Evolutionary conservation across 352 stramenopile genomes (phyloP).

Genomic region (Phytophthora pini): DNA sequence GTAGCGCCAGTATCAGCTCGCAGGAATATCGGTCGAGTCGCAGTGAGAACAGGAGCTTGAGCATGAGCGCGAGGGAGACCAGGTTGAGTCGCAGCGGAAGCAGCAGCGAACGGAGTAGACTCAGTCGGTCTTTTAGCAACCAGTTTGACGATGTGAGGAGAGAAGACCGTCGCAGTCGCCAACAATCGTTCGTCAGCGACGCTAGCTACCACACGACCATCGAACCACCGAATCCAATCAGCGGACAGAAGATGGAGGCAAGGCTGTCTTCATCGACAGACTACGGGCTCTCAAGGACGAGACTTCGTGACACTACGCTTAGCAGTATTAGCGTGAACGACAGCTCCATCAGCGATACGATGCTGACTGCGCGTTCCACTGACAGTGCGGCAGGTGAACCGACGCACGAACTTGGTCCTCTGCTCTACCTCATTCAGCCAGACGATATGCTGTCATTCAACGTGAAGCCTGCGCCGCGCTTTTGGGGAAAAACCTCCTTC

Average conservation of each 20-base stretch:
- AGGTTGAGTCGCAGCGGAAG: constrained; percentile 24
- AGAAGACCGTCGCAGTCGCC: constrained; percentile 15
- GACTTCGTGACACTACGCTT: constrained; percentile 22
- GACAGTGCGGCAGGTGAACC: constrained; percentile 10
- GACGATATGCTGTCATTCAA: constrained; percentile 51
- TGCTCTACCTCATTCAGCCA: constrained; percentile 57
- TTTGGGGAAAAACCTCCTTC: constrained; percentile 50
- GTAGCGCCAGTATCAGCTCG: constrained; percentile 28
- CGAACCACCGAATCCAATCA: constrained; percentile 10
- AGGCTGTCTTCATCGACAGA: constrained; percentile 18
- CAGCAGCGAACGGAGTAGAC: constrained; percentile 10
- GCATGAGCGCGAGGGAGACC: constrained; percentile 26
- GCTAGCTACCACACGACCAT: constrained; percentile 40
- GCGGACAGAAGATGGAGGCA: constrained; percentile 16
- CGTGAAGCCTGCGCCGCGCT: constrained; percentile 38
- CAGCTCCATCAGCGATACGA: constrained; percentile 38
- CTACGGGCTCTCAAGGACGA: not conserved
- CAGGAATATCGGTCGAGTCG: constrained; percentile 25
- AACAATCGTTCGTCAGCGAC: constrained; percentile 32
- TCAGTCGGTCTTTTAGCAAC: constrained; percentile 22
- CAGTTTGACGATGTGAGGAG: constrained; percentile 24
- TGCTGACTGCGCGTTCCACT: constrained; percentile 33
- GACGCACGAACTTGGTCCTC: constrained; percentile 16
- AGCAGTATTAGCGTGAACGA: constrained; percentile 31
- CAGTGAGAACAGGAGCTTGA: constrained; percentile 26